Evolutionary conservation across 2,329 filamentous ascomycete species (phyloP), one percentile per base, ranked within the genome.

Genomic region (Phialophora expanda): DNA sequence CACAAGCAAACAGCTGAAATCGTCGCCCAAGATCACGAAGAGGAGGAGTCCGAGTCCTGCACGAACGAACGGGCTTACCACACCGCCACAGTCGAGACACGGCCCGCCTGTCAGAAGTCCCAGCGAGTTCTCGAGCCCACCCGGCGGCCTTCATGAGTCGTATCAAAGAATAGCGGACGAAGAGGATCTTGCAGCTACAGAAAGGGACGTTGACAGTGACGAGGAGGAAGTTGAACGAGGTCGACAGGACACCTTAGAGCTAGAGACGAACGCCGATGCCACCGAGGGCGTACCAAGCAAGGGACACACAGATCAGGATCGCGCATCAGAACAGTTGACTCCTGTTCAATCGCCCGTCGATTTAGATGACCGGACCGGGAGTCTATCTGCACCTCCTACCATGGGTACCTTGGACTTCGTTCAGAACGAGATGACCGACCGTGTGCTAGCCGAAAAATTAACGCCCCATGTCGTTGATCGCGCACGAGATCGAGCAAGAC

Each of bases 151-250:
- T 8, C 71, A 71, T 11, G 78, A 81, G 55, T 71, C 74, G 4
- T 81, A 82, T 66, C 73, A 73, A 56, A 73, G 74, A 66, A 79
- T 80, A 61, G 74, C 77, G 20, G 77, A 79, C 51, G 78, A 76
- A 44, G 75, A 77, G 34, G 73, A 75, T 51, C 61, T 79, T 48
- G 74, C 74, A 3, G 76, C 78, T 54, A 70, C 74, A 20, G 78
- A 73, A 48, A 62, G 70, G 50, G 71, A 73, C 24, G 50, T 76
- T 17, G 65, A 65, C 32, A 71, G 69, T 38, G 70, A 71, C 12
- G 71, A 78, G 55, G 76, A 77, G 17, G 75, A 77, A 12, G 70
- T 56, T 17, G 59, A 65, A 20, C 32, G 55, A 48, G 61, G 53
- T 17, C 55, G 24, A 12, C 55, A 64, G 38, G 55, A 67, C 50